Evolutionary conservation across 1,139 yeast species (phyloP).

Genomic region (Pichia sp.): DNA sequence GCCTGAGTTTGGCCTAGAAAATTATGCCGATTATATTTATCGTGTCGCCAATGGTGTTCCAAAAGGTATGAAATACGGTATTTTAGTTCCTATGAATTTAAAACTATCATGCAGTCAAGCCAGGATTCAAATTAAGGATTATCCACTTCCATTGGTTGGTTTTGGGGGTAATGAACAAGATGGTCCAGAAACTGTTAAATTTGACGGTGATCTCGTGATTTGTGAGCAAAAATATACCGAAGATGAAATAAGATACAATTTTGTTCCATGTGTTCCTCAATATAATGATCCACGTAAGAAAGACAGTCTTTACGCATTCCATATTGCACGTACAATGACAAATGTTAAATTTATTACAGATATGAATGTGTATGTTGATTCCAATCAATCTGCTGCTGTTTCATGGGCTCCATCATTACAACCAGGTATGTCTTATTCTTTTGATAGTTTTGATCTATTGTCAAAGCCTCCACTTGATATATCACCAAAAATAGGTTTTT

Average conservation of each 20-base stretch:
- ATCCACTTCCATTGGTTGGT: conserved; percentile 42
- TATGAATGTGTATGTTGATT: conserved; percentile 35
- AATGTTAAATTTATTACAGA: conserved; percentile 46
- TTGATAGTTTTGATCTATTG: conserved; percentile 49
- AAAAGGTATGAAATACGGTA: conserved; percentile 57
- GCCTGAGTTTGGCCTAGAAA: conserved; percentile 53
- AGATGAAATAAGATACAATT: conserved; percentile 39
- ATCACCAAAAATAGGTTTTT: conserved; percentile 47
- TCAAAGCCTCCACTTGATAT: conserved; percentile 57
- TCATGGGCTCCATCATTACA: conserved; percentile 54
- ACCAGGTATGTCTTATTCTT: conserved; percentile 49
- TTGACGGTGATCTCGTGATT: conserved; percentile 43
- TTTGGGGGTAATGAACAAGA: conserved; percentile 26
- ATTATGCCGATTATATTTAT: conserved; percentile 57
- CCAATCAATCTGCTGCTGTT: conserved; percentile 39
- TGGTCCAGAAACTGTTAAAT: conserved; percentile 18
- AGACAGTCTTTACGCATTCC: conserved; percentile 36
- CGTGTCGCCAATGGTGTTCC: conserved; percentile 82
- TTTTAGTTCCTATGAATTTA: conserved; percentile 59
- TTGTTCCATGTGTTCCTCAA: conserved; percentile 36
- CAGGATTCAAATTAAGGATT: conserved; percentile 42
- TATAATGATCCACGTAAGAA: conserved; percentile 17
- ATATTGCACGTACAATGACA: conserved; percentile 44
- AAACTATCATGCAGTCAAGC: conserved; percentile 35
- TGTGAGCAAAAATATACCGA: conserved; percentile 40